phyloP scores from a whole-genome alignment of 2,329 filamentous ascomycete species.

The Rutstroemia sp. region DNA sequence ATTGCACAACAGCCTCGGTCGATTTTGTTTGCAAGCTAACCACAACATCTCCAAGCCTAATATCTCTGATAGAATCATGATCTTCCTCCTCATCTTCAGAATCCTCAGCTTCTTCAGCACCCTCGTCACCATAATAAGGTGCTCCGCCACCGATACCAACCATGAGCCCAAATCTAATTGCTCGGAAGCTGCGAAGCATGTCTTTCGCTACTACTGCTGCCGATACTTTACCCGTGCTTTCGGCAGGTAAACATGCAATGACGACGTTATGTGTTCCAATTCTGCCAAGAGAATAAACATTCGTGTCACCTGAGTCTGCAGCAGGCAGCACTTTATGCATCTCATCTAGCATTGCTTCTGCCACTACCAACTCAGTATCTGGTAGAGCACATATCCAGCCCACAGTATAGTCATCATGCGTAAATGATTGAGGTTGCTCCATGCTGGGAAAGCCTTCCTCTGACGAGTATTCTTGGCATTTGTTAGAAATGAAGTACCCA shows the following conservation, averaged over 20 bases:
- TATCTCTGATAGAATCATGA: conserved; percentile 8
- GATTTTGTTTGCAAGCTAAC: conserved; percentile 10
- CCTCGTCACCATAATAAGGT: conserved; percentile 11
- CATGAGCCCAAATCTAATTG: conserved; percentile 34
- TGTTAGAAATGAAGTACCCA: no score
- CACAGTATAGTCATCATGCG: conserved; percentile 13
- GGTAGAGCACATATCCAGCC: conserved; percentile 21
- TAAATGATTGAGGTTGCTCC: not conserved
- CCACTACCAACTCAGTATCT: conserved; percentile 13
- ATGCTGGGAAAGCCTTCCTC: no score
- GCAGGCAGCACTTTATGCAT: conserved; percentile 13
- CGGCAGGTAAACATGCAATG: conserved; percentile 16
- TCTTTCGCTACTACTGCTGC: conserved; percentile 27
- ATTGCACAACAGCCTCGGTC: conserved; percentile 19
- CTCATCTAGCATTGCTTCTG: conserved; percentile 15
- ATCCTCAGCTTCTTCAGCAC: conserved; percentile 1
- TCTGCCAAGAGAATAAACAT: conserved; percentile 15
- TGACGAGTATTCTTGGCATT: no score
- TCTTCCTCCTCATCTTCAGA: not conserved
- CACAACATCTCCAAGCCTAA: conserved; percentile 15
- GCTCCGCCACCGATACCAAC: conserved; percentile 36
- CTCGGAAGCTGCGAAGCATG: conserved; percentile 25
- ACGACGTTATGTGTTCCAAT: conserved; percentile 17
- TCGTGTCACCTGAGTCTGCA: conserved; percentile 9
- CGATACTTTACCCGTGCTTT: conserved; percentile 25